Percentiles rank a stretch among this genome's conserved stretches.
phyloP scores from a whole-genome alignment of 1,284 basidiomycete genomes.

The Mixia osmundae region DNA sequence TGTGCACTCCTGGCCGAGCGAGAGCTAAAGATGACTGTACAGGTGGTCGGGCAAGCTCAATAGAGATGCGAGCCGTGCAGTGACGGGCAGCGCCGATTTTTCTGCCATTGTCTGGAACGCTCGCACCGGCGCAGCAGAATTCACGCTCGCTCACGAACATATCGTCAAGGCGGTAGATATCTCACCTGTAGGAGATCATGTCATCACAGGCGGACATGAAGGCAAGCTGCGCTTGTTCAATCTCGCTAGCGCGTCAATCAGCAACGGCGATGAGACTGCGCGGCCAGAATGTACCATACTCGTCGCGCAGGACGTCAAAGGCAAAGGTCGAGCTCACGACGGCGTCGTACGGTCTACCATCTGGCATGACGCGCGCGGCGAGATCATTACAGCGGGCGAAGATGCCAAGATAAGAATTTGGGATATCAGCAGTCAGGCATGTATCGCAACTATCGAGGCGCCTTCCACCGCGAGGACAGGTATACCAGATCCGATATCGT shows the following conservation, averaged over 20 bases:
- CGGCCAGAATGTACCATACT: slow-evolving; percentile 63
- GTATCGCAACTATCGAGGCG: neutral
- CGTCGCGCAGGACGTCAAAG: slow-evolving; percentile 29
- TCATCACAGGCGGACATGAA: slow-evolving; percentile 87
- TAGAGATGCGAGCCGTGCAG: slow-evolving; percentile 38
- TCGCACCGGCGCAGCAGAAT: slow-evolving; percentile 56
- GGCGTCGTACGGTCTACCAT: slow-evolving; percentile 78
- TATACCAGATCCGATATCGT: slow-evolving; percentile 48
- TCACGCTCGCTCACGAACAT: slow-evolving; percentile 91
- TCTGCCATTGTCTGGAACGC: slow-evolving; percentile 99
- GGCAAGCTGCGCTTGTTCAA: slow-evolving; percentile 94
- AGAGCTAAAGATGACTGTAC: too few relatives aligned
- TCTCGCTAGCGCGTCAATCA: slow-evolving; percentile 42
- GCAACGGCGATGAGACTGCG: neutral
- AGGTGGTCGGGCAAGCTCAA: neutral
- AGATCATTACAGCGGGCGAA: slow-evolving; percentile 67
- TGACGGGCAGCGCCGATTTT: slow-evolving; percentile 89
- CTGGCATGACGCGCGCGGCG: slow-evolving; percentile 62
- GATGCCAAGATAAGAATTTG: slow-evolving; percentile 63
- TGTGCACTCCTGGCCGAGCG: slow-evolving; percentile 22
- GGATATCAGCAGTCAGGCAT: neutral
- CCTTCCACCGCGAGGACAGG: slow-evolving; percentile 1
- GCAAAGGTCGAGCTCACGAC: slow-evolving; percentile 33
- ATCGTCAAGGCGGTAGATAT: slow-evolving; percentile 89
- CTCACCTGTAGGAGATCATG: slow-evolving; percentile 37